phyloP scores from a whole-genome alignment of 805 yeast species.

The Saccharomycopsis synnaedendra region DNA sequence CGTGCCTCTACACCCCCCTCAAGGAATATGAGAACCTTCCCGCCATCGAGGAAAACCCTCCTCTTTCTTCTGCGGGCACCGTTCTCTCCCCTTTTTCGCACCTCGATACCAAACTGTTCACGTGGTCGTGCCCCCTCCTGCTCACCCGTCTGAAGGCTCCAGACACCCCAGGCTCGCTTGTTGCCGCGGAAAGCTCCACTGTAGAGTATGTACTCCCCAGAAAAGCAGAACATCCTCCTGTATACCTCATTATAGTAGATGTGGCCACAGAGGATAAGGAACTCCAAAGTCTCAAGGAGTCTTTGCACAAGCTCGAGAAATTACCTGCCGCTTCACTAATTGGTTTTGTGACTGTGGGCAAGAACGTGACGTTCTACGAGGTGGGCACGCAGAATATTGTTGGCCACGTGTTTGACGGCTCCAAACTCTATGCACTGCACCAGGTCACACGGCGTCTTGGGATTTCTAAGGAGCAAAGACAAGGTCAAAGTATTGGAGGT shows the following conservation, averaged over 20 bases:
- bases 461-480: constrained; percentile 21
- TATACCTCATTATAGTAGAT: constrained; percentile 14
- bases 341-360: constrained; percentile 50
- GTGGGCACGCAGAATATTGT: constrained; percentile 22
- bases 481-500: constrained; percentile 20
- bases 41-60: constrained; percentile 41
- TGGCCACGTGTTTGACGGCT: constrained; percentile 42
- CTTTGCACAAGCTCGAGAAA: constrained; percentile 27
- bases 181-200: constrained; percentile 22
- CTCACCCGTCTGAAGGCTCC: constrained; percentile 41
- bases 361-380: constrained; percentile 48
- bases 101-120: constrained; percentile 38
- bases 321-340: constrained; percentile 45
- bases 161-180: constrained; percentile 28
- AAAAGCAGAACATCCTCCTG: constrained; percentile 9
- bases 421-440: constrained; percentile 35
- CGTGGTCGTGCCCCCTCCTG: constrained; percentile 50
- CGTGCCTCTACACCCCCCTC: constrained; percentile 49
- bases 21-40: constrained; percentile 40
- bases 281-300: constrained; percentile 38
- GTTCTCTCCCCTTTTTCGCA: constrained; percentile 45
- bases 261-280: constrained; percentile 26
- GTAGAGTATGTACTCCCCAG: constrained; percentile 25
- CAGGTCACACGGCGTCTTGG: constrained; percentile 38
- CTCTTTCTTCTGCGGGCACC: constrained; percentile 30